Conservation (phyloP, 73 alveolate genomes). For the Uronychia setigera region DNA sequence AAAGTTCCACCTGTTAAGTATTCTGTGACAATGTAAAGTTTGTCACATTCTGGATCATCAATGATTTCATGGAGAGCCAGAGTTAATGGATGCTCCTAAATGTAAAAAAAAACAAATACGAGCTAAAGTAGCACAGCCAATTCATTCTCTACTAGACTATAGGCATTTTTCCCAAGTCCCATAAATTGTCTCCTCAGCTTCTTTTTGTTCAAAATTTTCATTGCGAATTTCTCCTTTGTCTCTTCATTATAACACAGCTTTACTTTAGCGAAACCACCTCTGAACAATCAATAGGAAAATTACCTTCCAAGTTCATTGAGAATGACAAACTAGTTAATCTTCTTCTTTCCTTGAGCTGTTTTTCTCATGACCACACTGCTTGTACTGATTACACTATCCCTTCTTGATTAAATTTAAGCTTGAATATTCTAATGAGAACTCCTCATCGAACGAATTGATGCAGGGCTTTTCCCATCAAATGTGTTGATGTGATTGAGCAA, state of each 20-base stretch:
- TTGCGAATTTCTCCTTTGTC: not conserved
- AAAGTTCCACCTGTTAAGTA: conserved; percentile 4
- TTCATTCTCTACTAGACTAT: not conserved
- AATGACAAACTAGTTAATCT: not conserved
- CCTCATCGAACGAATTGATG: not conserved
- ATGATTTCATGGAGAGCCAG: conserved; percentile 5
- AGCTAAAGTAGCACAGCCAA: not conserved
- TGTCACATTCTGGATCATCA: conserved; percentile 4
- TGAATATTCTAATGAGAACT: not conserved
- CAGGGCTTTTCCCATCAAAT: not conserved
- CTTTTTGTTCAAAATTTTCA: not conserved
- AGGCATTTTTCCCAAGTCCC: conserved; percentile 3
- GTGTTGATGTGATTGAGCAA: not conserved
- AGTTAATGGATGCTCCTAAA: not conserved
- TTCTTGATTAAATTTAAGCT: not conserved
- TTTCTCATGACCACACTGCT: not conserved
- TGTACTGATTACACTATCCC: not conserved
- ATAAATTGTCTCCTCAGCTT: not conserved
- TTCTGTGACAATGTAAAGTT: conserved; percentile 6
- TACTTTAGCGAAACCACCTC: not conserved
- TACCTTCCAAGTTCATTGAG: not conserved
- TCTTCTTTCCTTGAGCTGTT: not conserved
- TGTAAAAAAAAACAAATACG: not conserved
- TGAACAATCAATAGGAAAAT: not conserved
- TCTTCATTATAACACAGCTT: not conserved